Evolutionary conservation across 1,284 basidiomycete genomes (phyloP).

Genomic region (Phellinidium pouzarii): DNA sequence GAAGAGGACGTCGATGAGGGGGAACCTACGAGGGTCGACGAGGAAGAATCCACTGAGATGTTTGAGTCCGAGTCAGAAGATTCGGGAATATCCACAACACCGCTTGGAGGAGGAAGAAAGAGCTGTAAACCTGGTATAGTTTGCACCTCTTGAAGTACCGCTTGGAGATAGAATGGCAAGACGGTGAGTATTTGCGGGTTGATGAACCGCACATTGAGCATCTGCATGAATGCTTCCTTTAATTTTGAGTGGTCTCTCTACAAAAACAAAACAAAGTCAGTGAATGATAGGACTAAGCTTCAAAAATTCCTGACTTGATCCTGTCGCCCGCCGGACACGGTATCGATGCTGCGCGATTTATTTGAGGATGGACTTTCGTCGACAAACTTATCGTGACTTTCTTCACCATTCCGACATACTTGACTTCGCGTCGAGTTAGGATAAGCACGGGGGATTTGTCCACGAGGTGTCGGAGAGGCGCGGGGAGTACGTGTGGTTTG

Average conservation of each 20-base stretch:
- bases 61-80: not conserved
- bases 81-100: slow-evolving; percentile 1
- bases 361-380: not conserved
- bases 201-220: slow-evolving; percentile 56
- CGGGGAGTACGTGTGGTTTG: slow-evolving; percentile 26
- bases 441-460: slow-evolving; percentile 1
- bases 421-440: slow-evolving; percentile 5
- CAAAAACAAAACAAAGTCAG: not conserved
- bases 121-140: slow-evolving; percentile 47
- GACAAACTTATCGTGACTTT: not conserved
- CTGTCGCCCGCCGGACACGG: slow-evolving; percentile 10
- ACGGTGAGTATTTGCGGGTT: slow-evolving; percentile 48
- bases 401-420: not conserved
- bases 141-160: slow-evolving; percentile 49
- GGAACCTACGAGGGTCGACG: slow-evolving; percentile 12
- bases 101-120: slow-evolving; percentile 47
- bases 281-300: not conserved
- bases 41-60: slow-evolving; percentile 6
- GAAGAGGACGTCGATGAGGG: slow-evolving; percentile 16
- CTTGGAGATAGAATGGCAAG: slow-evolving; percentile 61
- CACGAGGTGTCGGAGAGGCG: slow-evolving; percentile 7
- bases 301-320: slow-evolving; percentile 12
- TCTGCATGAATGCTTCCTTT: slow-evolving; percentile 57
- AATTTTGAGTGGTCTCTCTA: slow-evolving; percentile 57
- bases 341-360: slow-evolving; percentile 15